Evolutionary conservation across 208 protist genomes (phyloP).

Genomic region (Acanthamoeba castellanii): DNA sequence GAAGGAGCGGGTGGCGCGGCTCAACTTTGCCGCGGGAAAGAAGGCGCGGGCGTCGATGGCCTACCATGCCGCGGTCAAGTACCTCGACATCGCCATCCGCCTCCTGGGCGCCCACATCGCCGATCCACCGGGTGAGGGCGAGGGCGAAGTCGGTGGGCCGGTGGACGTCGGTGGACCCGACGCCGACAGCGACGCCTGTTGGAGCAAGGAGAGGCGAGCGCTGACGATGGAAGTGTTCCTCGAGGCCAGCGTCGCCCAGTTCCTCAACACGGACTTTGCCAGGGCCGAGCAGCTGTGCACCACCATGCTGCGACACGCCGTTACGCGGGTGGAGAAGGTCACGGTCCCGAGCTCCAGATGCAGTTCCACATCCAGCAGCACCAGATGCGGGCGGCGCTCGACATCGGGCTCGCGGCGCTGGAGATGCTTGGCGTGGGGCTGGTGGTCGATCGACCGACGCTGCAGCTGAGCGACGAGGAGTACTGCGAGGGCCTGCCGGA

Average conservation of each 20-base stretch:
- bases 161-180: neutral
- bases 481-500: slow-evolving; percentile 24
- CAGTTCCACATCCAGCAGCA: slow-evolving; percentile 76
- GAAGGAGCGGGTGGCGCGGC: neutral
- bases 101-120: neutral
- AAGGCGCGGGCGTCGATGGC: slow-evolving; percentile 56
- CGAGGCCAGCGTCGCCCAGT: slow-evolving; percentile 47
- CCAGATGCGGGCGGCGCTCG: slow-evolving; percentile 38
- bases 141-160: too few species aligned
- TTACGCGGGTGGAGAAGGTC: slow-evolving; percentile 10
- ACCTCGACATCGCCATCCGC: slow-evolving; percentile 46
- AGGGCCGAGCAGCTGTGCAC: slow-evolving; percentile 60
- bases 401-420: slow-evolving; percentile 61
- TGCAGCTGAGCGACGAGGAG: slow-evolving; percentile 63
- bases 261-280: slow-evolving; percentile 40
- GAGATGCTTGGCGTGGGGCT: slow-evolving; percentile 61
- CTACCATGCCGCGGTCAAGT: slow-evolving; percentile 62
- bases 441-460: neutral
- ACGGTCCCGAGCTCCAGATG: slow-evolving; percentile 64
- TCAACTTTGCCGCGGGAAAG: slow-evolving; percentile 63
- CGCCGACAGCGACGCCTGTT: neutral
- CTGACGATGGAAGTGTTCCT: slow-evolving; percentile 67
- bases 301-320: slow-evolving; percentile 48
- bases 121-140: too few species aligned
- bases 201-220: neutral